Conservation (phyloP, 768 basidiomycete species). For the Porphyrellus cyaneotinctus region DNA sequence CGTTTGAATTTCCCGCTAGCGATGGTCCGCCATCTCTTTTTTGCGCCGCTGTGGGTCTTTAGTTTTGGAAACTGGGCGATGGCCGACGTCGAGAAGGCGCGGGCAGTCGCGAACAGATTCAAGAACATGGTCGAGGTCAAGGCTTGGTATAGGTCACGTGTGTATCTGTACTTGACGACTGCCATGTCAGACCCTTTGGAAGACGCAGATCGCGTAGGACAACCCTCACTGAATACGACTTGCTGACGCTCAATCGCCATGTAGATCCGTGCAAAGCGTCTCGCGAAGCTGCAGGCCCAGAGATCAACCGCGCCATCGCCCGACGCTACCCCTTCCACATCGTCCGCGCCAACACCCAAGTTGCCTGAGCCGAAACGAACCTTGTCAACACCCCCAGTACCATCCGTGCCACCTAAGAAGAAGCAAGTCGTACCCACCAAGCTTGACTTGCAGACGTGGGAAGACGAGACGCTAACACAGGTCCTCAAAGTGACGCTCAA, state of each 20-base stretch:
- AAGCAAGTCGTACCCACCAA: constrained; percentile 39
- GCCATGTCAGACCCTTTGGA: constrained; percentile 51
- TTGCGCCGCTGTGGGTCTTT: constrained; percentile 76
- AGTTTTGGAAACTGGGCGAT: constrained; percentile 63
- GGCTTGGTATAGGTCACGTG: constrained; percentile 19
- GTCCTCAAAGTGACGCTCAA: constrained; percentile 78
- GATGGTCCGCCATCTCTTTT: constrained; percentile 75
- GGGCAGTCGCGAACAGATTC: constrained; percentile 25
- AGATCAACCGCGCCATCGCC: constrained; percentile 37
- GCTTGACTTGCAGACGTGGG: constrained; percentile 65
- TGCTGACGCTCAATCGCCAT: neutral
- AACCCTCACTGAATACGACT: rapidly evolving
- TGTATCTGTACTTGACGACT: neutral
- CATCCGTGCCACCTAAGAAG: constrained; percentile 45
- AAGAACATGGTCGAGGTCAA: constrained; percentile 31
- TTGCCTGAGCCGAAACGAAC: constrained; percentile 36
- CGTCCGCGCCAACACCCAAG: constrained; percentile 27
- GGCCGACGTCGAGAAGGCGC: constrained; percentile 59
- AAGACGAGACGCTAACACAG: constrained; percentile 59
- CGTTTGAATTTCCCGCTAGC: constrained; percentile 73
- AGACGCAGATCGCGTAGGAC: constrained; percentile 74
- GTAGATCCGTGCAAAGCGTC: constrained; percentile 88
- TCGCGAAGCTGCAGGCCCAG: constrained; percentile 72
- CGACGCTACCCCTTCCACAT: constrained; percentile 15
- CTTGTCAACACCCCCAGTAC: constrained; percentile 16